Evolutionary conservation across 306 rosid genomes (phyloP), one percentile per base, ranked within the genome.

Genomic region (Cucurbita pepo): DNA sequence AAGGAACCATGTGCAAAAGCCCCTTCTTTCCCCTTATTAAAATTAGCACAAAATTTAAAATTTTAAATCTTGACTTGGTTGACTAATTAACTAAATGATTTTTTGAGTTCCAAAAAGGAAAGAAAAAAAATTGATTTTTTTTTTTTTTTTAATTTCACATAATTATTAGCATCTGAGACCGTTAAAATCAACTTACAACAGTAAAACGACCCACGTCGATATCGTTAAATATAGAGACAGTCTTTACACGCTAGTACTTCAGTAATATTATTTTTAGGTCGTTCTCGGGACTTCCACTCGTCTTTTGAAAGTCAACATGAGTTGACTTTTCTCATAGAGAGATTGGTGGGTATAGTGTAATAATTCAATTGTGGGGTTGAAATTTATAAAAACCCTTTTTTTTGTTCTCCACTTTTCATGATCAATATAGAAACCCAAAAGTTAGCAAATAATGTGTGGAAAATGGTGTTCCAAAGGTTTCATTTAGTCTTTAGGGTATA

Each of bases 361-460:
- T 48, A 30, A 30, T 30, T 30, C 34, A 30, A 50, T 41, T 67
- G 41, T 47, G 54, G 16, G 54, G 71, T 65, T 65, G 71, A 2
- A 44, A 5, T 64, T 64, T 38, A 40, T 62, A 4, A 38, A 16
- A 38, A 16, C 7, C 30, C 8, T 37, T 45, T 22, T 48, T n/a
- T 67, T n/a, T n/a, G n/a, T n/a, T 47, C 56, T 22, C 73, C 73
- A 67, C 57, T 67, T 67, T 67, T 67, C 73, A 67, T 67, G 73
- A 67, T 67, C 40, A 22, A 67, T 13, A 67, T 12, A 47, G 6
- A 44, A 18, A 43, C 11, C 11, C 37, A 47, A 67, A 67, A 34
- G 19, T 6, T 30, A 58, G 41, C 10, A 5, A 30, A 30, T 30
- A 30, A 30, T 30, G 34, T 30, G 34, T 30, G 34, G 34, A 30